Base-by-base conservation (phyloP, 306 rosid species). In the Vicia villosa region DNA sequence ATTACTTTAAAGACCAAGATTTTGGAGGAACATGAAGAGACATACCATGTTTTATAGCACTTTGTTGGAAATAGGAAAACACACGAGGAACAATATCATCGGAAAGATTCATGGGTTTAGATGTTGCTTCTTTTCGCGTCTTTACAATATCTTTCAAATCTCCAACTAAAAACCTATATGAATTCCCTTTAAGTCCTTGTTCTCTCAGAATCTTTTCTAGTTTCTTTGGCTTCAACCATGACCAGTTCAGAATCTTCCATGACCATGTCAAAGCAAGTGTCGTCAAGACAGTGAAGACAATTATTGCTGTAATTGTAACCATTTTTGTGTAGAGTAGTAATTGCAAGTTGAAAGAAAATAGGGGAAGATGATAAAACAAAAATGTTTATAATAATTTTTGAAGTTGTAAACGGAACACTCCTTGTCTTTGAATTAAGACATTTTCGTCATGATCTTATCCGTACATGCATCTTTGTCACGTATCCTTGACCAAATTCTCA, bases 221-320 rank as follows among this genome's bases (percentile, higher is more conserved):
- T 55, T 40, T 76, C 76, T 79, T 87, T 0, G 93, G 93, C 63
- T 55, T 77, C 5, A 87, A 26, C 91, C 94, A 88, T 3, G 81
- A 17, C 83, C 77, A 65, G 11, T 75, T 75, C 38, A 83, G 24
- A 42, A 63, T 40, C 17, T 28, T 81, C 94, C 88, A 83, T 49
- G 46, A 52, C 78, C 77, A 24, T 51, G 10, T 47, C 2, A 72
- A 5, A 47, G 1, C 4, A 50, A 50, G 13, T 2, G 26, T n/a
- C 3, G 8, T 50, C 43, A 62, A 13, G 10, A 30, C 34, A 30
- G 59, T 52, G 32, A 34, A 30, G 9, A 56, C 3, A 28, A 46
- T 2, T n/a, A 19, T 47, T 11, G 11, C 2, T 24, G 47, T 24
- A 42, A 3, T 30, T 15, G 32, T 56, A 7, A n/a, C 6, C 54